phyloP scores from a whole-genome alignment of 1,139 yeast genomes.

The Diutina rugosa region DNA sequence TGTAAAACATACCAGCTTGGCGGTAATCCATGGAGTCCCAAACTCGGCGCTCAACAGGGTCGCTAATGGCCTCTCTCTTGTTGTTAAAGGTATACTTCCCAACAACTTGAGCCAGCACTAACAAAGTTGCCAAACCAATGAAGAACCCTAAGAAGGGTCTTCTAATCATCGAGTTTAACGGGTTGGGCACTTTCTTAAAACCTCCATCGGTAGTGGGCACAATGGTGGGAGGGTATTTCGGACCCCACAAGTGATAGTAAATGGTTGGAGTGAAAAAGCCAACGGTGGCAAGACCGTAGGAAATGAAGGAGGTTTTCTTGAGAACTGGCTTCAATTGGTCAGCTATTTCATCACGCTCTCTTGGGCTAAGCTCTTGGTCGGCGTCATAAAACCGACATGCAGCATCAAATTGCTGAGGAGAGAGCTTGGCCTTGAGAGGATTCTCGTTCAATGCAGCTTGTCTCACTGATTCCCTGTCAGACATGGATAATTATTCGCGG shows the following conservation, averaged over 20 bases:
- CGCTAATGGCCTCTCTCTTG: conserved; percentile 6
- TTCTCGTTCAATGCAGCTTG: neutral
- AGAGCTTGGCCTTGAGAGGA: conserved; percentile 10
- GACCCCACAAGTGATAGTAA: neutral
- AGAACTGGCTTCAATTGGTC: conserved; percentile 17
- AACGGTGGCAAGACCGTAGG: conserved; percentile 7
- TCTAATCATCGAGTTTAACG: conserved; percentile 9
- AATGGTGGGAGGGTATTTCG: neutral
- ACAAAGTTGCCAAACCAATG: conserved; percentile 16
- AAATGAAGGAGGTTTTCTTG: conserved; percentile 16
- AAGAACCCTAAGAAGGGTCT: conserved; percentile 22
- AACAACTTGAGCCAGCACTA: conserved; percentile 14
- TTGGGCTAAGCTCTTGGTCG: conserved; percentile 18
- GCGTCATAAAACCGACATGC: conserved; percentile 30
- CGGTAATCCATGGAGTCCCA: conserved; percentile 29
- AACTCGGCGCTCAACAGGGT: conserved; percentile 12
- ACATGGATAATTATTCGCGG: neutral
- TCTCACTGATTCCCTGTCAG: neutral
- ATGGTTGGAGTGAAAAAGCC: conserved; percentile 16
- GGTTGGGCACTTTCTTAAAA: neutral
- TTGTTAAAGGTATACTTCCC: conserved; percentile 14
- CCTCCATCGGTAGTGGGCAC: neutral
- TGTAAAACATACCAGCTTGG: conserved; percentile 21
- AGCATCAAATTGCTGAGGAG: conserved; percentile 25
- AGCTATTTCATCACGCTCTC: conserved; percentile 20